Percentiles rank a stretch among this genome's conserved stretches.
Conservation (phyloP, 164 flowering plant species). For the Annona squamosa region DNA sequence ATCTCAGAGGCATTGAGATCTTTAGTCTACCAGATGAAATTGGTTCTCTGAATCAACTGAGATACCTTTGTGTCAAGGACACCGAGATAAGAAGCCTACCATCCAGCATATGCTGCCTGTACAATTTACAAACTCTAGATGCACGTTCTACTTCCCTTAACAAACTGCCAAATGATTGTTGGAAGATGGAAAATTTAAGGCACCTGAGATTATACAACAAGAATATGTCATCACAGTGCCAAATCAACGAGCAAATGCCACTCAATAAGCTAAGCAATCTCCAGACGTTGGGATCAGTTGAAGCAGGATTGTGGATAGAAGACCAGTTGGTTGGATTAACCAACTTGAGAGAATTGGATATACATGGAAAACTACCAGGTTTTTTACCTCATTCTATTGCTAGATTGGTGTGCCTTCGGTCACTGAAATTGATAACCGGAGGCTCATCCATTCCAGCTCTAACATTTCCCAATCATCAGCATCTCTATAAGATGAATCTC, state of each 20-base stretch:
- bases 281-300: neutral
- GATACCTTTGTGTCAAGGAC: neutral
- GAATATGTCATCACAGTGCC: neutral
- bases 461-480: neutral
- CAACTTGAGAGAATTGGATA: slow-evolving; percentile 1
- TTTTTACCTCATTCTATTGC: neutral
- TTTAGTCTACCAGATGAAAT: neutral
- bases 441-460: neutral
- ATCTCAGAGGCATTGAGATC: neutral
- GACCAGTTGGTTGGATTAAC: neutral
- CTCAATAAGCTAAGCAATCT: neutral
- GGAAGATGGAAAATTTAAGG: slow-evolving; percentile 7
- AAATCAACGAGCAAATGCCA: neutral
- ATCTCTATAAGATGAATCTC: neutral
- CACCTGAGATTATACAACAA: neutral
- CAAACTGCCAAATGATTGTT: neutral
- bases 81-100: neutral
- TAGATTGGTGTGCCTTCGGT: neutral
- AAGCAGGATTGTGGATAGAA: neutral
- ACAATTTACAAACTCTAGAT: neutral
- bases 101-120: neutral
- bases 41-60: neutral
- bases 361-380: neutral
- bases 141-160: neutral
- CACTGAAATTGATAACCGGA: neutral